Base-by-base conservation (phyloP, 139 green algal genomes). In the Chlorella sp. region DNA sequence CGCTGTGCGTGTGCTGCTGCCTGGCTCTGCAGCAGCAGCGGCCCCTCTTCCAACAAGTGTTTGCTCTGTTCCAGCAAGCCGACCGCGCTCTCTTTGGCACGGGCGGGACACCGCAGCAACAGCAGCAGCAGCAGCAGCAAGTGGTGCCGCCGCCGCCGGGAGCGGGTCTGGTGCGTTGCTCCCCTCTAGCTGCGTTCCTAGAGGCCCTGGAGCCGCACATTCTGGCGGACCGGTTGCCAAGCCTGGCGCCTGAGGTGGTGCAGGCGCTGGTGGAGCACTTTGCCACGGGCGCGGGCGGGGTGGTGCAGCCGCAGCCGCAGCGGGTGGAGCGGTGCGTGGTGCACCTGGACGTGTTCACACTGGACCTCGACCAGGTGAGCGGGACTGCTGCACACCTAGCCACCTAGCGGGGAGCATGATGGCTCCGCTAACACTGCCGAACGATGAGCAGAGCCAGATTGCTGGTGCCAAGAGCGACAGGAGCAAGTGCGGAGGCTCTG, bases 301-400 rank as follows among this genome's bases (percentile, higher is more conserved):
- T 55, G 42, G 10, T 17, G 42, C 10, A 10, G 10, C n/a, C n/a
- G n/a, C 65, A 60, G 34, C 49, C 36, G 78, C 80, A 34, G 30
- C 30, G 29, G 31, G 87, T 97, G 70, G 92, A 97, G 85, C 79
- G 85, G 1, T 93, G 85, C 42, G 88, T 97, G 62, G 83, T 97
- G 51, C 87, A 90, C 71, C 88, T 97, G 67, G 85, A 96, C 81
- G 85, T 97, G 23, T 67, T 81, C 3, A 87, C 77, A 17, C 80
- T 97, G 22, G 93, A 97, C 81, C 79, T 97, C 64, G 91, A 97
- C 75, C 93, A 96, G 89, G 90, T 87, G 62, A 30, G 64, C 22
- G n/a, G n/a, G n/a, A n/a, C n/a, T 4, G 10, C 24, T n/a, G n/a
- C n/a, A n/a, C n/a, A n/a, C n/a, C n/a, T n/a, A n/a, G n/a, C n/a